Base-by-base conservation (phyloP, 768 basidiomycete species). In the Fibroporia radiculosa region DNA sequence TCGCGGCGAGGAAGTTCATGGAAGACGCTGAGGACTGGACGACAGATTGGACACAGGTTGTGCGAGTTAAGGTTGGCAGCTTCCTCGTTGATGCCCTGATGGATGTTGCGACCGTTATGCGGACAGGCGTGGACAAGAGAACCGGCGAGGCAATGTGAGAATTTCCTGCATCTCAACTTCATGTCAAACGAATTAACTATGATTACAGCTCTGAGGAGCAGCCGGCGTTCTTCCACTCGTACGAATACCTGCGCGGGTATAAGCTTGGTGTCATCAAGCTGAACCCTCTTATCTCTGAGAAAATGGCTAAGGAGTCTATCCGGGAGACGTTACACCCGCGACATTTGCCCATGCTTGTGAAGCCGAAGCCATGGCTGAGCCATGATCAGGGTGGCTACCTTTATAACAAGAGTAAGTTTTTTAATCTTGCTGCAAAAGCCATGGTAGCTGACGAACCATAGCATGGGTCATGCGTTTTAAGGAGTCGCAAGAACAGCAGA, bases 321-420 rank as follows among this genome's bases (percentile, higher is more conserved):
- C 66, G 70, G 11, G 74, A 80, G 42, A 77, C 84, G 0, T 69
- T 97, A 14, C 92, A 95, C 64, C 93, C 95, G 13, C 87, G 93
- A 1, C 89, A 95, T 62, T 72, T 99, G 19, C 95, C 95, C 7
- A 99, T 98, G 96, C 73, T 99, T 6, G 75, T 93, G 20, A 80
- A 82, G 49, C 95, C 95, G 2, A 82, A 82, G 51, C 88, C 90
- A 0, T 98, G 93, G 95, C 56, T 86, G 1, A 69, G 71, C 45
- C 73, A 80, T 50, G 75, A 84, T 43, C 68, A 82, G 35, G 95
- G 96, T 3, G 89, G 84, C 1, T 97, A 97, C 59, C 64, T 95
- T 19, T 78, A 80, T 53, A 89, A 82, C 58, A 76, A 72, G 50
- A 77, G 88, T 89, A 56, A 40, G 80, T 65, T 40, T 20, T 25